phyloP scores from a whole-genome alignment of 2,329 filamentous ascomycete genomes.

The Diaporthe caulivora region DNA sequence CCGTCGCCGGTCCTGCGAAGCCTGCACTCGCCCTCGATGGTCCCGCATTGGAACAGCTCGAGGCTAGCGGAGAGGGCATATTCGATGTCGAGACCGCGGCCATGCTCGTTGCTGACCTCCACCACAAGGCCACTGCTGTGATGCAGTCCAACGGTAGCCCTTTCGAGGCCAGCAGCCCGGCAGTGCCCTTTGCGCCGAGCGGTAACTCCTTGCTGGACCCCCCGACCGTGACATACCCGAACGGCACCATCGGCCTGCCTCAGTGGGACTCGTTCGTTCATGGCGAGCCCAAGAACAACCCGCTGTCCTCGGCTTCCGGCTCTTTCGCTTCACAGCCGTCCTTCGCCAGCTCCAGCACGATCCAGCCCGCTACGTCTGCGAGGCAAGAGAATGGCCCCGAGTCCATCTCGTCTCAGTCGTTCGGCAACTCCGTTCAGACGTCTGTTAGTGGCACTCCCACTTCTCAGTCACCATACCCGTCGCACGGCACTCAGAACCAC shows the following conservation, averaged over 20 bases:
- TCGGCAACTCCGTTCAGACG: slow-evolving; percentile 78
- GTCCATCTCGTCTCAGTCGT: slow-evolving; percentile 66
- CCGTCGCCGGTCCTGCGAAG: slow-evolving; percentile 77
- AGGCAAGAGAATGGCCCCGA: slow-evolving; percentile 74
- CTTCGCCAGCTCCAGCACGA: slow-evolving; percentile 69
- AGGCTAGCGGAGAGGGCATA: slow-evolving; percentile 88
- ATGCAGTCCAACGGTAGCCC: slow-evolving; percentile 70
- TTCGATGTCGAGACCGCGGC: slow-evolving; percentile 97
- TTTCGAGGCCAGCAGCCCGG: slow-evolving; percentile 67
- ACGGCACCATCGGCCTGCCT: slow-evolving; percentile 83
- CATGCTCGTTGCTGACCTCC: slow-evolving; percentile 98
- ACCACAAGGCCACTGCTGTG: slow-evolving; percentile 88
- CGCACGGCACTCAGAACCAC: slow-evolving; percentile 76
- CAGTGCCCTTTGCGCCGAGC: slow-evolving; percentile 80
- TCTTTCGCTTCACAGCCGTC: slow-evolving; percentile 77
- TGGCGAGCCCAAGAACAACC: slow-evolving; percentile 80
- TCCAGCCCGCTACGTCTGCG: slow-evolving; percentile 55
- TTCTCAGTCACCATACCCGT: slow-evolving; percentile 79
- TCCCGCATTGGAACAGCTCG: slow-evolving; percentile 90
- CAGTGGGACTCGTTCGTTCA: slow-evolving; percentile 93
- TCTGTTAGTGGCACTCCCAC: slow-evolving; percentile 78
- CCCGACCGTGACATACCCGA: slow-evolving; percentile 76
- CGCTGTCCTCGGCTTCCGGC: slow-evolving; percentile 74
- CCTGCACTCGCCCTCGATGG: slow-evolving; percentile 85
- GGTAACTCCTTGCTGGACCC: slow-evolving; percentile 81